These are phyloP conservation scores for Phytophthora rubi DNA, from an alignment of 352 stramenopile species.

Conservation along the genomic window DNA sequence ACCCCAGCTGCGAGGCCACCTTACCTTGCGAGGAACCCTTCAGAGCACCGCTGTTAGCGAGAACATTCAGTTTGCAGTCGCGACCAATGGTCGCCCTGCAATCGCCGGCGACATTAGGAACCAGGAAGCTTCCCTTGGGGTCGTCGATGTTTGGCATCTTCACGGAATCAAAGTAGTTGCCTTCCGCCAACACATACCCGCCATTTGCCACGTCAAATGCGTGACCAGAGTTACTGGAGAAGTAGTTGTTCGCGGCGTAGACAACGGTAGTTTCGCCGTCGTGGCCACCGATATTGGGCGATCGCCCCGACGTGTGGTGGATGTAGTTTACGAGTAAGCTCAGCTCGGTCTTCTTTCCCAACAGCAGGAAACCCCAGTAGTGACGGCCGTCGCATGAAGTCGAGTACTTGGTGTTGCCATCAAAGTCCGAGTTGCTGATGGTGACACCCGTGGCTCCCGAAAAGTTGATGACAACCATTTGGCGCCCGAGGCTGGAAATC, in stretches of 20 bases:
- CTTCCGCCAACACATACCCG: neutral
- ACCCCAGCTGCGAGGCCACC: neutral
- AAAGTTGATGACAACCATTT: constrained; percentile 46
- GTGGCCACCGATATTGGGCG: constrained; percentile 31
- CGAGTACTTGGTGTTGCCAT: constrained; percentile 47
- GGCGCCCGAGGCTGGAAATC: constrained; percentile 38
- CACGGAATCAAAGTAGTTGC: neutral
- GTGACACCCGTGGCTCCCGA: constrained; percentile 40
- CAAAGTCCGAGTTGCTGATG: constrained; percentile 58
- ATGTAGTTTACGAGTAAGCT: constrained; percentile 44
- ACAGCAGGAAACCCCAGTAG: constrained; percentile 47
- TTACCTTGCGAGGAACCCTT: neutral
- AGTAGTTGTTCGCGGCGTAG: constrained; percentile 53
- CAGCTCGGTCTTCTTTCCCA: constrained; percentile 28
- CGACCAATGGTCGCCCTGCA: too few species aligned
- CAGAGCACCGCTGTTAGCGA: neutral
- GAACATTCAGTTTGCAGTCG: neutral
- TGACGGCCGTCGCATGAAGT: constrained; percentile 52
- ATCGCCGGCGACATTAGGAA: too few species aligned
- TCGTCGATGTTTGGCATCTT: neutral
- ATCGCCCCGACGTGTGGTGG: constrained; percentile 42
- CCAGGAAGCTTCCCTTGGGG: too few species aligned
- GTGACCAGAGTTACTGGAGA: constrained; percentile 30
- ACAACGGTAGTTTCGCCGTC: constrained; percentile 18
- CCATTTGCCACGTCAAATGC: neutral